Base-by-base conservation (phyloP, 1,284 basidiomycete species). In the Cutaneotrichosporon cutaneum region DNA sequence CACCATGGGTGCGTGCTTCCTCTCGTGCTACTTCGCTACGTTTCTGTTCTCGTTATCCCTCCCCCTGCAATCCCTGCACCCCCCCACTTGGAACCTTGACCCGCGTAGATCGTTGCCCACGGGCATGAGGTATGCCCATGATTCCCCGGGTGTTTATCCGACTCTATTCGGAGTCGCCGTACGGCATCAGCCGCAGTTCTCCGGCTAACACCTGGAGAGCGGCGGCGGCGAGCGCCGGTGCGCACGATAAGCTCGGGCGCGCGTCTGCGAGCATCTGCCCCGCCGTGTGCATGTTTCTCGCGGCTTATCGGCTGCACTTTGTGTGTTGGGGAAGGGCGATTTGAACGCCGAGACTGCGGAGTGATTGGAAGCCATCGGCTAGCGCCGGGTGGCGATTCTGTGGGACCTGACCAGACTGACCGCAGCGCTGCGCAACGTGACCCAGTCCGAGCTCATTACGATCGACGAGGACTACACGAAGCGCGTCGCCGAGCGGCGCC, bases 371-470 rank as follows among this genome's bases (percentile, higher is more conserved):
- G 35, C 13, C 9, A n/a, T 21, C 39, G 18, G 39, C 39, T 18
- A 42, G 18, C 39, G 48, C 48, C 26, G 18, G 21, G 26, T 18
- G 48, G 48, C 14, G 32, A n/a, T 11, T 35, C 32, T n/a, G 8
- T 53, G 21, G n/a, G 18, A 13, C 9, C 24, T 3, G 56, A 18
- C 36, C 11, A 16, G 3, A 5, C 60, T 61, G 18, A 58, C 60
- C 6, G 2, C 47, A 62, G 61, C 56, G 22, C 53, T 62, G 3
- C 47, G 39, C 26, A 58, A 58, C 62, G 45, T 53, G 16, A 47
- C 56, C 11, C 56, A 55, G 7, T 22, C n/a, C 35, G 62, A 64
- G 24, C 56, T 60, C 27, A 64, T 64, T 45, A 60, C 62, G 5
- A 55, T 64, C 35, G 62, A 64, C 62, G 4, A 14, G 6, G 59